Percentiles rank a stretch among this genome's conserved stretches.
phyloP scores from a whole-genome alignment of 192 early-diverging fungal genomes.

The Spinellus fusiger region DNA sequence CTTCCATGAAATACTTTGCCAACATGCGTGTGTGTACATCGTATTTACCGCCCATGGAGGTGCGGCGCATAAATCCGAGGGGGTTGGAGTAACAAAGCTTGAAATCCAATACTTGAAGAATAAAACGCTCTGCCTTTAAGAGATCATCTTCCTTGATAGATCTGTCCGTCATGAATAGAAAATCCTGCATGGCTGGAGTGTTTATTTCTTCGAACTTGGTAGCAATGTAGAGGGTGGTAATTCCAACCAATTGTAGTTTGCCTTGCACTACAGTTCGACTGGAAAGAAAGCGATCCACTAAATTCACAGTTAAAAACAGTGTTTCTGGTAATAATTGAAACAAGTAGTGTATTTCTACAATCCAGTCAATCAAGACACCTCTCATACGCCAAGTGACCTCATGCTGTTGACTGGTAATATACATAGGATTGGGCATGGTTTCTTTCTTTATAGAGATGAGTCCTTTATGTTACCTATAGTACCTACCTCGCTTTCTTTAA shows the following conservation, averaged over 20 bases:
- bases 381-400: constrained; percentile 93
- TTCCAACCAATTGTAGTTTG: constrained; percentile 92
- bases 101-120: constrained; percentile 84
- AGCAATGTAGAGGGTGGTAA: constrained; percentile 85
- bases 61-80: constrained; percentile 88
- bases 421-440: constrained; percentile 72
- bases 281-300: constrained; percentile 93
- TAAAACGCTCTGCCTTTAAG: constrained; percentile 84
- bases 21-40: constrained; percentile 86
- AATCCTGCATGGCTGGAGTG: constrained; percentile 77
- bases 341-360: constrained; percentile 86
- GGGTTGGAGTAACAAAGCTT: constrained; percentile 84
- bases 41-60: constrained; percentile 84
- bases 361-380: constrained; percentile 89
- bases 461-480: not conserved
- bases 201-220: constrained; percentile 94
- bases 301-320: constrained; percentile 86
- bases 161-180: constrained; percentile 80
- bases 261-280: constrained; percentile 72
- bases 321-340: constrained; percentile 93
- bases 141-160: constrained; percentile 80
- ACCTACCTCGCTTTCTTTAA: constrained; percentile 66
- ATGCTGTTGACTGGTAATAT: constrained; percentile 73
- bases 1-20: constrained; percentile 96
- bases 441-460: constrained; percentile 29